Evolutionary conservation across 2,329 filamentous ascomycete species (phyloP), one percentile per base, ranked within the genome.

Genomic region (Lecanosticta acicola): DNA sequence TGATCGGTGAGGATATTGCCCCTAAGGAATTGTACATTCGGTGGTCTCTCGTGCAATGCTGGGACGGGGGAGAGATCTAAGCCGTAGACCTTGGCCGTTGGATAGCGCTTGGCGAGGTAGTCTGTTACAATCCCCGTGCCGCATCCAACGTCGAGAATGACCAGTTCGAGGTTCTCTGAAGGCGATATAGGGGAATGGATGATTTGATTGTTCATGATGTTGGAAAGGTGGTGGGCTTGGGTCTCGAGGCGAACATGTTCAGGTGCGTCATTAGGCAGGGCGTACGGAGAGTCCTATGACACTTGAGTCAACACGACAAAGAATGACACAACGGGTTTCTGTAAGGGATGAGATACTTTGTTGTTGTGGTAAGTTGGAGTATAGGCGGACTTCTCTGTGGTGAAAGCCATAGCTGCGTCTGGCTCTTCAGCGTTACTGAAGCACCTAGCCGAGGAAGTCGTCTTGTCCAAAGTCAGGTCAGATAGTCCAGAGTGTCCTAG

Each of bases 61-160:
- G 50, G 46, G 10, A 57, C 49, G 26, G 48, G 24, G 32, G 44
- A 48, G 8, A 67, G 55, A 49, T 71, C 68, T 14, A 63, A 63
- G 21, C 61, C 66, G 41, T 58, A 59, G 8, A 68, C 58, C 43
- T 65, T 48, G 9, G 63, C 56, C 9, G 61, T 49, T 16, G 41
- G 49, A 35, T 45, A 53, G 26, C 46, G 44, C 10, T 17, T 41
- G 32, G 41, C 55, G 18, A 55, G 43, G 20, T 46, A 43, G 35
- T 44, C 51, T 64, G 41, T 70, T 59, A 48, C 40, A 33, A 49
- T 41, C 3, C 55, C 55, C 4, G 51, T 53, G 4, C 70, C 71
- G 33, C 51, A 54, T 36, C 55, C 55, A 11, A 58, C 45, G 40
- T 58, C 55, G 21, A 58, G 55, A 24, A 54, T 47, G 67, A 66